Evolutionary conservation across 495 filamentous ascomycete species (phyloP).

Genomic region (Aspergillus egyptiacus): DNA sequence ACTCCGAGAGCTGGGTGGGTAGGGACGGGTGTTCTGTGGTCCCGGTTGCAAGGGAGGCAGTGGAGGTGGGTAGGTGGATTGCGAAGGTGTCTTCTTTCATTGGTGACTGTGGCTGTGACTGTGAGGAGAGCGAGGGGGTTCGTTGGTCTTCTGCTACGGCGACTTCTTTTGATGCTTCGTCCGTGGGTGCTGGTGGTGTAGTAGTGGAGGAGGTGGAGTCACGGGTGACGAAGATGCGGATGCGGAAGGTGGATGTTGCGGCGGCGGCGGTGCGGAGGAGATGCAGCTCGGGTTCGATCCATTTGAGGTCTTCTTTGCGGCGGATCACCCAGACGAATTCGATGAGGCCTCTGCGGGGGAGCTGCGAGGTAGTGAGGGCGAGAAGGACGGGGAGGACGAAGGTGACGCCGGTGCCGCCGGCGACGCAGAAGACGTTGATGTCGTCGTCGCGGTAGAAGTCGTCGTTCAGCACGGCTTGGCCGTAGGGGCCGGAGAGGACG

Average conservation of each 20-base stretch:
- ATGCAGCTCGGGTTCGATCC: slow-evolving; percentile 52
- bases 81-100: slow-evolving; percentile 9
- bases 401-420: slow-evolving; percentile 60
- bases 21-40: slow-evolving; percentile 23
- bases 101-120: not conserved
- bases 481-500: slow-evolving; percentile 56
- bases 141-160: not conserved
- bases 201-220: not conserved
- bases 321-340: slow-evolving; percentile 60
- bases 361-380: slow-evolving; percentile 28
- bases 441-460: slow-evolving; percentile 27
- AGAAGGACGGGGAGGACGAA: slow-evolving; percentile 55
- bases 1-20: slow-evolving; percentile 20
- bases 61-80: slow-evolving; percentile 3
- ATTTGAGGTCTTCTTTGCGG: slow-evolving; percentile 45
- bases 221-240: slow-evolving; percentile 54
- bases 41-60: not conserved
- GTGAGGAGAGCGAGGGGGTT: not conserved
- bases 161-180: slow-evolving; percentile 4
- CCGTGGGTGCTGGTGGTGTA: not conserved
- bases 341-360: slow-evolving; percentile 26
- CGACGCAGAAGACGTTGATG: slow-evolving; percentile 54
- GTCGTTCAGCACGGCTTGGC: slow-evolving; percentile 38
- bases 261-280: slow-evolving; percentile 34
- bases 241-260: slow-evolving; percentile 29